phyloP scores from a whole-genome alignment of 306 rosid genomes.

The Alnus rubra region DNA sequence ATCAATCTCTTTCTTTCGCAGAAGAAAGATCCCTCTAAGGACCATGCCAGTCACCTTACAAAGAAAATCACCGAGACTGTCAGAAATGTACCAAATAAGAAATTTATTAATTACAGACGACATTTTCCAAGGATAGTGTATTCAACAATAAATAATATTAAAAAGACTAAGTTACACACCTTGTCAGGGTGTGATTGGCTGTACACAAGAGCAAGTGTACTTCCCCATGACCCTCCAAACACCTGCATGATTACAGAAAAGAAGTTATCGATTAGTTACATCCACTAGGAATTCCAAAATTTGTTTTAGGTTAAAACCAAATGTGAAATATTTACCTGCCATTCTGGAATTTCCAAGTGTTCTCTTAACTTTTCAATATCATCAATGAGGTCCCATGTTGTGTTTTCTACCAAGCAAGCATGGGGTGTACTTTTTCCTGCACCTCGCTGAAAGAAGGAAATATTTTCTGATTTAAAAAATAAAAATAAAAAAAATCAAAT shows the following conservation, averaged over 20 bases:
- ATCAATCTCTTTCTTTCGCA: conserved; percentile 91
- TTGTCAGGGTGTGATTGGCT: conserved; percentile 91
- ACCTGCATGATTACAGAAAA: conserved; percentile 53
- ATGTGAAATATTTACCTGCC: conserved; percentile 66
- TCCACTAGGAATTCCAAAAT: conserved; percentile 15
- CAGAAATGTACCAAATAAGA: conserved; percentile 21
- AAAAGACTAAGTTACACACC: conserved; percentile 45
- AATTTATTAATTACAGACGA: conserved; percentile 14
- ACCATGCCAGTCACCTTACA: conserved; percentile 80
- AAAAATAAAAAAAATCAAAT: conserved; percentile 9
- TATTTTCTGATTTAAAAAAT: conserved; percentile 17
- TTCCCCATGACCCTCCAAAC: conserved; percentile 98
- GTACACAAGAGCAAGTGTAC: conserved; percentile 91
- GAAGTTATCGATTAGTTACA: neutral
- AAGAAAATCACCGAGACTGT: conserved; percentile 33
- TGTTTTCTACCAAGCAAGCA: conserved; percentile 91
- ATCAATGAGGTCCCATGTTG: conserved; percentile 86
- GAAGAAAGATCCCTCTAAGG: conserved; percentile 85
- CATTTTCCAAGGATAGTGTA: neutral
- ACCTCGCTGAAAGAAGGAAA: conserved; percentile 64
- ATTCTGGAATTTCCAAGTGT: conserved; percentile 87
- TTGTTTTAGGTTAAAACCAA: conserved; percentile 6
- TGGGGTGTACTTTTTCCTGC: conserved; percentile 94
- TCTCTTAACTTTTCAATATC: conserved; percentile 90
- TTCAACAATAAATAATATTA: conserved; percentile 11